Percentiles rank a stretch among this genome's conserved stretches.
These are phyloP conservation scores for Kazachstania psychrophila DNA, from an alignment of 805 yeast species.

Conservation along the genomic window DNA sequence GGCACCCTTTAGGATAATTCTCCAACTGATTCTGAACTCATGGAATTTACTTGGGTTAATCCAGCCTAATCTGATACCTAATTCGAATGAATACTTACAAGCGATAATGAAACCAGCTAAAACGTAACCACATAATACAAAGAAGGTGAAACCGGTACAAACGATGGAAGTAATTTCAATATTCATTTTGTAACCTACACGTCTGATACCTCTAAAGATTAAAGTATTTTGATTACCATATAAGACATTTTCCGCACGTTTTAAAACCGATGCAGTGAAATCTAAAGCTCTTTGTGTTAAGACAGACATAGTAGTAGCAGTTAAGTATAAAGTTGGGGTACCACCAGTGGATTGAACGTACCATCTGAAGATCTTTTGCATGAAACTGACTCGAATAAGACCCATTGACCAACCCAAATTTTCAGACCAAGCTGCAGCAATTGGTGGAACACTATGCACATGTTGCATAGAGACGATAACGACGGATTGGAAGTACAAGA, in stretches of 20 bases:
- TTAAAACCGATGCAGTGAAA: conserved; percentile 19
- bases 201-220: conserved; percentile 75
- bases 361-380: conserved; percentile 84
- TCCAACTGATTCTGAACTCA: conserved; percentile 49
- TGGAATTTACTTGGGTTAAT: conserved; percentile 39
- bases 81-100: conserved; percentile 42
- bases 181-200: conserved; percentile 64
- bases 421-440: conserved; percentile 87
- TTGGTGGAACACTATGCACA: conserved; percentile 82
- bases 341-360: conserved; percentile 87
- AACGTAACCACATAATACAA: conserved; percentile 66
- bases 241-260: conserved; percentile 32
- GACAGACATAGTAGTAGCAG: conserved; percentile 52
- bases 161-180: conserved; percentile 81
- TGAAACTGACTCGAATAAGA: conserved; percentile 61
- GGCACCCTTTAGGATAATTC: conserved; percentile 61
- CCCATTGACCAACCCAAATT: conserved; percentile 96
- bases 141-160: conserved; percentile 80
- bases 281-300: conserved; percentile 49
- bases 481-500: conserved; percentile 80
- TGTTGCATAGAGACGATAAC: conserved; percentile 78
- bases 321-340: conserved; percentile 57
- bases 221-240: conserved; percentile 48
- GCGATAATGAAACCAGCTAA: conserved; percentile 52
- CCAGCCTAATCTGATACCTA: conserved; percentile 41